These are phyloP conservation scores for Verticillium zaregamsianum DNA, from an alignment of 2,329 filamentous ascomycete genomes.

Conservation along the genomic window DNA sequence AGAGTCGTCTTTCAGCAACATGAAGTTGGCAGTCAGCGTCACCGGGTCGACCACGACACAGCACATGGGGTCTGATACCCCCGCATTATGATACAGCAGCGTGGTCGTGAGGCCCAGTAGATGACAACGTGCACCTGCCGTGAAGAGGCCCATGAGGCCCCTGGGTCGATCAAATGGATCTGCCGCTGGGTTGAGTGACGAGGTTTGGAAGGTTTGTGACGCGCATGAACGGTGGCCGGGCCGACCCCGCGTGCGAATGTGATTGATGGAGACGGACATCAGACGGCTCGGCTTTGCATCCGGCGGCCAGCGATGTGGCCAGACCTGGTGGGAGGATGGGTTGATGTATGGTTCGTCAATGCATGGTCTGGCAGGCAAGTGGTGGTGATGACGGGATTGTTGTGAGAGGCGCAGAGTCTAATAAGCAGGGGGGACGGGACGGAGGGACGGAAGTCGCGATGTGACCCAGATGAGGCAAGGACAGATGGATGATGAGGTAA, in stretches of 20 bases:
- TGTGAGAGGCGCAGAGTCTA: neutral
- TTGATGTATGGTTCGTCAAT: neutral
- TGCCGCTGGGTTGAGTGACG: neutral
- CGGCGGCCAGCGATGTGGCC: neutral
- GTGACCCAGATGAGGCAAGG: neutral
- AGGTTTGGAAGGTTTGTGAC: neutral
- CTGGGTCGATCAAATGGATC: neutral
- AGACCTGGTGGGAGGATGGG: neutral
- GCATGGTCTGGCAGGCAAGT: neutral
- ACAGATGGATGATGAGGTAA: neutral
- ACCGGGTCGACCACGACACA: neutral
- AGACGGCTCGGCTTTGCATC: neutral
- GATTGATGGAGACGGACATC: neutral
- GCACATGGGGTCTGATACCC: neutral
- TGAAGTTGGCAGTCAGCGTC: neutral
- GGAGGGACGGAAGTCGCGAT: neutral
- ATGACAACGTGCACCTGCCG: neutral
- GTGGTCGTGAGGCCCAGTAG: neutral
- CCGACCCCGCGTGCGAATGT: neutral
- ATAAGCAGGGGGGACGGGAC: neutral
- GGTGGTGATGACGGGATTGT: neutral
- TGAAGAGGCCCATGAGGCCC: neutral
- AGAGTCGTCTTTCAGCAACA: neutral
- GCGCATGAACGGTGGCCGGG: neutral
- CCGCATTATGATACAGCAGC: neutral